Evolutionary conservation across 2,329 filamentous ascomycete species (phyloP), one percentile per base, ranked within the genome.

Genomic region (Trichothecium roseum): DNA sequence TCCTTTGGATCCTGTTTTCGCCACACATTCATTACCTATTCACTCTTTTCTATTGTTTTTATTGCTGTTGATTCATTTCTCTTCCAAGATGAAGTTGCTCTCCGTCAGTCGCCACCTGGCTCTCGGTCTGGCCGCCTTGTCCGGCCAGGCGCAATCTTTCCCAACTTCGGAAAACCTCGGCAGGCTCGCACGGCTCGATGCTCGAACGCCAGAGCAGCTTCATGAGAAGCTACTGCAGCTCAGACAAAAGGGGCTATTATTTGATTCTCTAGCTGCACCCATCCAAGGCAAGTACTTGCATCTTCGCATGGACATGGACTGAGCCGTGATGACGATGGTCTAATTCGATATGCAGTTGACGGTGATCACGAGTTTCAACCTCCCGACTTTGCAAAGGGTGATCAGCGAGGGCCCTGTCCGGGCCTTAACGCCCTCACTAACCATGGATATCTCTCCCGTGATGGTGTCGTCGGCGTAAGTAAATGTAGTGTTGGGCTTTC

Each of bases 371-470:
- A 47, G 28, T 54, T 54, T n/a, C 41, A 42, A 5, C 36, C 51
- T 0, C 51, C 51, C 0, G 40, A 53, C 26, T 49, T 45, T 17
- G 35, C 43, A 10, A 43, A 37, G 8, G 51, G 51, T 5, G 48
- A 44, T 16, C 50, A 50, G 17, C 42, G 48, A 29, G 48, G 48
- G 0, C 41, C 48, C 16, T 61, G 58, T 24, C 55, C 57, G 1
- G 57, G 51, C 2, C 46, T 61, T n/a, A 59, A 60, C 30, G 49
- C 48, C 0, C 35, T 60, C 12, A 56, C 56, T 9, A 60, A 60
- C 37, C 57, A 60, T 34, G 56, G 56, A 3, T 61, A 59, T 34
- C 54, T 37, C 45, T 40, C 43, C 8, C 45, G 43, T 2, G 43
- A 48, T 26, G 47, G 45, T 26, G 45, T 48, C 10, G 43, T 40